Percentiles rank a stretch among this genome's conserved stretches.
These are phyloP conservation scores for Pythium rishiriense DNA, from an alignment of 352 stramenopile species.

Conservation along the genomic window DNA sequence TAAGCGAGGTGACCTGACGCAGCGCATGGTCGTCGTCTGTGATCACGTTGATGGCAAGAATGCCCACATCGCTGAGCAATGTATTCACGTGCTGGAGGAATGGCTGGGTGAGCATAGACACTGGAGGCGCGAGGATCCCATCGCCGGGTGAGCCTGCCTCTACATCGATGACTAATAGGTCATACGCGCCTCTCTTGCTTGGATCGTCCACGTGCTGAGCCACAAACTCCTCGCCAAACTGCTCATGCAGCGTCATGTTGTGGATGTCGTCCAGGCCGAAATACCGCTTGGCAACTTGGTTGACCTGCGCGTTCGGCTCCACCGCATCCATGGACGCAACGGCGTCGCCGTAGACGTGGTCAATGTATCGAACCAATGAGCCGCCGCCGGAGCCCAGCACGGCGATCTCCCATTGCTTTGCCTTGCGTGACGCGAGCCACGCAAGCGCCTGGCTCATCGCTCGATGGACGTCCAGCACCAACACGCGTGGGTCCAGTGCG, in stretches of 20 bases:
- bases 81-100: conserved; percentile 39
- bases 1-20: conserved; percentile 18
- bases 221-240: conserved; percentile 41
- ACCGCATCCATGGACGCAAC: conserved; percentile 54
- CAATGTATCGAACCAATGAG: conserved; percentile 54
- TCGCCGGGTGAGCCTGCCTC: conserved; percentile 38
- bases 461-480: conserved; percentile 73
- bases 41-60: conserved; percentile 69
- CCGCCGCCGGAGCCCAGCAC: conserved; percentile 62
- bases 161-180: conserved; percentile 67
- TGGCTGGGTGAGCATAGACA: conserved; percentile 38
- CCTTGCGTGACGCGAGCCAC: conserved; percentile 22
- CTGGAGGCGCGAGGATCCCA: conserved; percentile 42
- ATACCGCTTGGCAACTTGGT: conserved; percentile 41
- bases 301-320: conserved; percentile 51
- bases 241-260: conserved; percentile 44
- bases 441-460: conserved; percentile 49
- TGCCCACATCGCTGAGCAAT: conserved; percentile 32
- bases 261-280: conserved; percentile 41
- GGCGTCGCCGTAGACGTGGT: conserved; percentile 33
- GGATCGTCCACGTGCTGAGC: conserved; percentile 14
- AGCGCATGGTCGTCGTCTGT: conserved; percentile 37
- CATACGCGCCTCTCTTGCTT: conserved; percentile 17
- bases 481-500: conserved; percentile 38
- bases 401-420: conserved; percentile 27